Base-by-base conservation (phyloP, 2,329 filamentous ascomycete species). In the Cordyceps fumosorosea region DNA sequence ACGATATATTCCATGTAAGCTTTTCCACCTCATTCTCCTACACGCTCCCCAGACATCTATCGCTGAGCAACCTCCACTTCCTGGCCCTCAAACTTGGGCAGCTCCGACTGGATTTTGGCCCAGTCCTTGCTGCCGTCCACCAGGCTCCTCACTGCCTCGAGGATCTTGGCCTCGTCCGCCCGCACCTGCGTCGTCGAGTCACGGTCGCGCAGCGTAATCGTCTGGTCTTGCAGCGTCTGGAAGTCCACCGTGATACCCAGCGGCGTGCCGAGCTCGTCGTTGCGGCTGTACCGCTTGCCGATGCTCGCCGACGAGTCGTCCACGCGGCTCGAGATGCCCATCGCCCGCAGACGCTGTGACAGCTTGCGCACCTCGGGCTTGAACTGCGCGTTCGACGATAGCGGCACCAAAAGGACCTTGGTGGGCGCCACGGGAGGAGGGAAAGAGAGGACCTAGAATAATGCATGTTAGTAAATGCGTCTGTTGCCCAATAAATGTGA, bases 211-310 rank as follows among this genome's bases (percentile, higher is more conserved):
- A 98, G 84, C 1, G 93, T 98, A 72, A 96, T 85, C 8, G 89
- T 89, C 72, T 85, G 85, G 74, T 97, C 92, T 76, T 96, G 87
- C 67, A 96, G 80, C 54, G 91, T 96, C 81, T 98, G 91, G 84
- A 97, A 98, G 76, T 98, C 93, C 64, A 98, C 85, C 0, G 93
- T 98, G 75, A 98, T 88, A 72, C 92, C 93, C 66, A 97, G 88
- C 8, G 93, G 91, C 51, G 95, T 98, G 70, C 93, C 95, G 63
- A 97, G 84, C 79, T 98, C 93, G 75, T 98, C 93, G 74, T 97
- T 97, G 70, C 95, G 88, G 73, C 89, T 87, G 77, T 96, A 98
- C 60, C 93, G 89, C 82, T 96, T 96, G 74, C 93, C 93, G 69
- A 98, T 98, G 65, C 88, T 92, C 65, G 93, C 92, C 32, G 89